Percentiles rank a stretch among this genome's conserved stretches.
Evolutionary conservation across 495 filamentous ascomycete genomes (phyloP).

Genomic region (Aspergillus incahuasiensis): DNA sequence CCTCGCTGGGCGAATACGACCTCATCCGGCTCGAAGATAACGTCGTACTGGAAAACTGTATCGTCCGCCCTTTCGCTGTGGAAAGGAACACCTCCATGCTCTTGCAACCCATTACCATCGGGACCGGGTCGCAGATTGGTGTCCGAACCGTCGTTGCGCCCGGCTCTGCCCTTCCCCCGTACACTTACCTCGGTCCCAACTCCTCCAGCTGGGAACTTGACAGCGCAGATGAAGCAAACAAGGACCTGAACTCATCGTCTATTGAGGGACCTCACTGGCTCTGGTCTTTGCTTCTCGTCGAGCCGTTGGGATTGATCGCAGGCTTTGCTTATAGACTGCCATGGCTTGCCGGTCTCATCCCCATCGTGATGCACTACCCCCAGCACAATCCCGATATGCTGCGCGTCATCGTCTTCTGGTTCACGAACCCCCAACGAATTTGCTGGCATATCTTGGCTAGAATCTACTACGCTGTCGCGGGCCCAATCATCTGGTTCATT

Average conservation of each 20-base stretch:
- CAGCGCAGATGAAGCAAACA: neutral
- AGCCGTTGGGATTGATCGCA: neutral
- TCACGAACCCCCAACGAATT: neutral
- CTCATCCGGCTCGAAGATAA: neutral
- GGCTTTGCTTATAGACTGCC: neutral
- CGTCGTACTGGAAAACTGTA: constrained; percentile 4
- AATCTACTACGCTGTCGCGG: neutral
- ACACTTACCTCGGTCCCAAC: neutral
- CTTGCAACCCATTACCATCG: neutral
- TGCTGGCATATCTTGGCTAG: neutral
- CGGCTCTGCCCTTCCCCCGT: neutral
- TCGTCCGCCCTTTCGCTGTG: neutral
- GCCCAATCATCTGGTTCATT: neutral
- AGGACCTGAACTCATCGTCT: neutral
- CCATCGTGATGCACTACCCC: constrained; percentile 1
- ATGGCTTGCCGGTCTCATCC: neutral
- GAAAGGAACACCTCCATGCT: constrained; percentile 6
- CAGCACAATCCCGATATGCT: neutral
- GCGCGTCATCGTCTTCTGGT: constrained; percentile 1
- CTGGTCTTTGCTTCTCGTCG: neutral
- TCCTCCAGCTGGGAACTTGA: neutral
- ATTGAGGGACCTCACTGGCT: neutral
- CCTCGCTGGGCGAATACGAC: constrained; percentile 5
- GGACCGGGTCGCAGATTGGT: neutral
- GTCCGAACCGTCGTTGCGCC: constrained; percentile 1